A percentile compares a stretch with the other conserved stretches of the same genome.
These are phyloP conservation scores for Raddia guianensis DNA, from an alignment of 176 grass and related monocot genomes.

Conservation along the genomic window DNA sequence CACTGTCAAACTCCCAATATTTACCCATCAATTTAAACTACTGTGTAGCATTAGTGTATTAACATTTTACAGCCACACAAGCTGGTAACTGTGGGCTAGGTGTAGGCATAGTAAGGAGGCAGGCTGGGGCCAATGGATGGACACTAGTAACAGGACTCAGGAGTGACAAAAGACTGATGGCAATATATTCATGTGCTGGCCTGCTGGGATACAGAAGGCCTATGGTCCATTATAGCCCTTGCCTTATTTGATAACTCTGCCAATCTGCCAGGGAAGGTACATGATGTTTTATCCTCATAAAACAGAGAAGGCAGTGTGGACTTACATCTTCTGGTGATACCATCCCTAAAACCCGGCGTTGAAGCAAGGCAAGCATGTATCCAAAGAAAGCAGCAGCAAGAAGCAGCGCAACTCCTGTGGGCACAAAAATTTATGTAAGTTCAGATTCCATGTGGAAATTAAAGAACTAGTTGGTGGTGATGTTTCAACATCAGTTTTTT, in stretches of 20 bases:
- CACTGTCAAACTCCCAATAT: conserved; percentile 13
- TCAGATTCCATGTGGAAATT: conserved; percentile 17
- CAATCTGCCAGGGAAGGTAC: conserved; percentile 40
- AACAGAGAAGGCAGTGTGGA: conserved; percentile 45
- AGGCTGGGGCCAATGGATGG: conserved; percentile 27
- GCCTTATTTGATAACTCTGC: conserved; percentile 43
- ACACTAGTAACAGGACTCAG: conserved; percentile 38
- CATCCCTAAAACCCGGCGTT: conserved; percentile 56
- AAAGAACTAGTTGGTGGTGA: conserved; percentile 14
- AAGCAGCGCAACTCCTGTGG: conserved; percentile 67
- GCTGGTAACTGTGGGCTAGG: neutral
- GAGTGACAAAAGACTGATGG: conserved; percentile 51
- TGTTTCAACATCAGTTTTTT: conserved; percentile 14
- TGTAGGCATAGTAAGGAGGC: conserved; percentile 20
- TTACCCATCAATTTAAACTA: conserved; percentile 17
- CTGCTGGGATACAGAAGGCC: conserved; percentile 42
- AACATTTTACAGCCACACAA: neutral
- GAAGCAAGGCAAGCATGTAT: conserved; percentile 92
- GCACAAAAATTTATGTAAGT: conserved; percentile 29
- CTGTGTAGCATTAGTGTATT: neutral
- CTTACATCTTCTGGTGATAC: conserved; percentile 64
- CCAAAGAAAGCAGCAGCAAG: conserved; percentile 82
- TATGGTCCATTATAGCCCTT: conserved; percentile 39
- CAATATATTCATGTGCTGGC: conserved; percentile 44
- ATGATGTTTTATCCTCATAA: conserved; percentile 22